These are phyloP conservation scores for Pseudocercospora eumusae DNA, from an alignment of 2,329 filamentous ascomycete species.

Conservation along the genomic window DNA sequence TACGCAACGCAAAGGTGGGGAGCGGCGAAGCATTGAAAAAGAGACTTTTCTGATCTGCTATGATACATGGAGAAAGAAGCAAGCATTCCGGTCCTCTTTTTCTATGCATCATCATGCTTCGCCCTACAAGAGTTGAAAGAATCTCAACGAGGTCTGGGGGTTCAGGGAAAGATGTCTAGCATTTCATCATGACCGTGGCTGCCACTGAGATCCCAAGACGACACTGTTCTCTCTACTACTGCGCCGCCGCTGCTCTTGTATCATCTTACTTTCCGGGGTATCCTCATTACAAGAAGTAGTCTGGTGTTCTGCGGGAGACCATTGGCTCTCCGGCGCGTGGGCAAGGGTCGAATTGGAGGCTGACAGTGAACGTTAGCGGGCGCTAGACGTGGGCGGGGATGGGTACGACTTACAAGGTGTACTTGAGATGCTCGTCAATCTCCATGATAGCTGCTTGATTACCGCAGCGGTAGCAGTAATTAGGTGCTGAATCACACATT, in stretches of 20 bases:
- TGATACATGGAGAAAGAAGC: not conserved
- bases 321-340: constrained; percentile 96
- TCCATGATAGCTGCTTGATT: constrained; percentile 99
- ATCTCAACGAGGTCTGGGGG: not conserved
- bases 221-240: not conserved
- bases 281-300: constrained; percentile 86
- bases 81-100: not conserved
- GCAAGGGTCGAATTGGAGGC: constrained; percentile 98
- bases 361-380: constrained; percentile 44
- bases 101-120: not conserved
- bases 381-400: not conserved
- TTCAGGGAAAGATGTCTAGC: not conserved
- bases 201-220: not conserved
- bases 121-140: not conserved
- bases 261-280: constrained; percentile 11
- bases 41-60: not conserved
- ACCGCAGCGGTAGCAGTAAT: constrained; percentile 98
- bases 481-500: constrained; percentile 49
- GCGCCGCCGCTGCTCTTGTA: constrained; percentile 7
- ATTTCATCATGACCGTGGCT: not conserved
- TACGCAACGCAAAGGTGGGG: too few species aligned
- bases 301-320: constrained; percentile 91
- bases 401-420: constrained; percentile 82
- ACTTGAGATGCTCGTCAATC: constrained; percentile 98
- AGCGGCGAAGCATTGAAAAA: not conserved